Evolutionary conservation across 306 rosid species (phyloP).

Genomic region (Fagus crenata): DNA sequence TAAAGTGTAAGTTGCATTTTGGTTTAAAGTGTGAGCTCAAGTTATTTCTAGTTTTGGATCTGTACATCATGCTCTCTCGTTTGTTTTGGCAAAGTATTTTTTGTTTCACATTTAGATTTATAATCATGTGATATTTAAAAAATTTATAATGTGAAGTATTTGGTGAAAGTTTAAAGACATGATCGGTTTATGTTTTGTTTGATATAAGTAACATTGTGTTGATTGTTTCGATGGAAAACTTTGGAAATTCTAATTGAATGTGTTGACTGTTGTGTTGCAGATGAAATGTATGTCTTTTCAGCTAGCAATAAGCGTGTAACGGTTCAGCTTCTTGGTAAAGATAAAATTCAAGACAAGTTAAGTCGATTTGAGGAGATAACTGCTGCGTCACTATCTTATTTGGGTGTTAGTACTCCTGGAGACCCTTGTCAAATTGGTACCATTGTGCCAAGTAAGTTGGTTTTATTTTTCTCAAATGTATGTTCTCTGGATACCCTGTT

Average conservation of each 20-base stretch:
- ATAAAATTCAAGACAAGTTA: conserved; percentile 73
- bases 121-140: neutral
- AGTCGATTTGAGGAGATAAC: conserved; percentile 86
- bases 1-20: neutral
- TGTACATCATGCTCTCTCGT: too few relatives aligned
- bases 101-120: neutral
- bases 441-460: conserved; percentile 67
- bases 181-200: neutral
- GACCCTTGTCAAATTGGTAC: conserved; percentile 44
- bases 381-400: conserved; percentile 55
- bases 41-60: neutral
- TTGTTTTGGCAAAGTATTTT: neutral
- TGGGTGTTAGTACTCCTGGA: conserved; percentile 83
- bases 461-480: conserved; percentile 4
- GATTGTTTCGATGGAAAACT: neutral
- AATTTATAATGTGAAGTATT: neutral
- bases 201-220: conserved; percentile 1
- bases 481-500: conserved; percentile 3
- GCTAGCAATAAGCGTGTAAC: conserved; percentile 75
- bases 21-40: neutral
- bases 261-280: conserved; percentile 45
- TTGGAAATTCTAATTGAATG: conserved; percentile 21
- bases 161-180: neutral
- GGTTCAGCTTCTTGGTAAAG: conserved; percentile 79
- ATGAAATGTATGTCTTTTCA: conserved; percentile 95